Evolutionary conservation across 441 rosid genomes (phyloP).

Genomic region (Capsella rubella): DNA sequence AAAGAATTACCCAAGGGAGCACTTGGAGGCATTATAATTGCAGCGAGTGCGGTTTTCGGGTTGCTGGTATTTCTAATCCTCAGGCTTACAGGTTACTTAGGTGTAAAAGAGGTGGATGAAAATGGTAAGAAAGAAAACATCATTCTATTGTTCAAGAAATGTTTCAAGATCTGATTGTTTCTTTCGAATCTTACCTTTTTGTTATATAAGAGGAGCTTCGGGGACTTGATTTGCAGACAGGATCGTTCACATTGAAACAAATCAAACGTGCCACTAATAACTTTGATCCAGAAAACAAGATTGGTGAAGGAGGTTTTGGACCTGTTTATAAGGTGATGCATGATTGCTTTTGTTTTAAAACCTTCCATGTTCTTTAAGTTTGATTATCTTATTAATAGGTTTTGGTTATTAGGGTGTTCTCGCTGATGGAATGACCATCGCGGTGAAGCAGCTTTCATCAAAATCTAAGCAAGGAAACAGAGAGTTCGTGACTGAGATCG

Average conservation of each 20-base stretch:
- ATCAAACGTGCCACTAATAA: slow-evolving; percentile 61
- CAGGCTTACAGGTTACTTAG: slow-evolving; percentile 58
- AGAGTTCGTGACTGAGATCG: slow-evolving; percentile 65
- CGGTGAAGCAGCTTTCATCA: slow-evolving; percentile 65
- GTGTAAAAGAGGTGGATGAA: slow-evolving; percentile 55
- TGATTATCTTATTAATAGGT: slow-evolving; percentile 16
- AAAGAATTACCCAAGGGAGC: slow-evolving; percentile 60
- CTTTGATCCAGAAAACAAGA: slow-evolving; percentile 58
- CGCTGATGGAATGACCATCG: slow-evolving; percentile 50
- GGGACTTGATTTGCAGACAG: slow-evolving; percentile 54
- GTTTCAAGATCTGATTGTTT: slow-evolving; percentile 24
- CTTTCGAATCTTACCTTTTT: slow-evolving; percentile 6
- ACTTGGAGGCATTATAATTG: slow-evolving; percentile 65
- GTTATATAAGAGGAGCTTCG: slow-evolving; percentile 46
- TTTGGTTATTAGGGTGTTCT: slow-evolving; percentile 54
- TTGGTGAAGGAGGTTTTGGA: slow-evolving; percentile 72
- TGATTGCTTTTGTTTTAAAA: not conserved
- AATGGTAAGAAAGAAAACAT: slow-evolving; percentile 48
- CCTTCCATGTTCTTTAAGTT: slow-evolving; percentile 1
- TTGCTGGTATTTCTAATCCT: slow-evolving; percentile 51
- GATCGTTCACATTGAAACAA: slow-evolving; percentile 52
- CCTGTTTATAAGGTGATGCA: slow-evolving; percentile 60
- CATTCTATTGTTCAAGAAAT: not conserved
- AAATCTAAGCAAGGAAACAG: slow-evolving; percentile 63
- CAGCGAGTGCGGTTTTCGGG: slow-evolving; percentile 46